Conservation (phyloP, 345 rosid genomes). For the Aquilaria yunnanensis region DNA sequence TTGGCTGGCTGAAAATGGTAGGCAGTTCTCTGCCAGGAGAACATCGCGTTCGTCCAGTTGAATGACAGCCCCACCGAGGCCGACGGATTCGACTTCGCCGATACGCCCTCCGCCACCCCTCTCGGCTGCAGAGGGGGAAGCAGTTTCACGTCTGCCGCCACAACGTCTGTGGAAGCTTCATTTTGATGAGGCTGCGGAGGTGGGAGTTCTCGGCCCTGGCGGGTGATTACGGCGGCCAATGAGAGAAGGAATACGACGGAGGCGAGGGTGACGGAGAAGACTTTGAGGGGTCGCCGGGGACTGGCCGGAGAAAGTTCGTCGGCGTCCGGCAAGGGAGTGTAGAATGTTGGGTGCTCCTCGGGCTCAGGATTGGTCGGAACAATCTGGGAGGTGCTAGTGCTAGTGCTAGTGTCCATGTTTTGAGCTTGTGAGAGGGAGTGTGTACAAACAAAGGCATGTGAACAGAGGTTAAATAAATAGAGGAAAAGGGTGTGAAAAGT, state of each 20-base stretch:
- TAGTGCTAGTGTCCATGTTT: constrained; percentile 14
- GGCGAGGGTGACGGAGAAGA: constrained; percentile 13
- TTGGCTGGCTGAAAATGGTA: constrained; percentile 80
- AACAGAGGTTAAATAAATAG: not conserved
- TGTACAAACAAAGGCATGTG: constrained; percentile 5
- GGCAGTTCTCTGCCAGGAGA: constrained; percentile 85
- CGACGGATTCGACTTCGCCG: constrained; percentile 57
- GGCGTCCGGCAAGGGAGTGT: constrained; percentile 36
- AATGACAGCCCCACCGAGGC: constrained; percentile 16
- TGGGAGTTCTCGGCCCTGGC: constrained; percentile 28
- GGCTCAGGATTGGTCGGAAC: not conserved
- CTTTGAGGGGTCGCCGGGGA: constrained; percentile 31
- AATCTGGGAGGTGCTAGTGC: constrained; percentile 4
- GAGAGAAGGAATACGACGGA: constrained; percentile 36
- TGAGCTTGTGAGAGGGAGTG: not conserved
- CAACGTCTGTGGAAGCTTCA: not conserved
- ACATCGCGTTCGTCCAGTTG: constrained; percentile 82
- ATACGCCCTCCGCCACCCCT: constrained; percentile 55
- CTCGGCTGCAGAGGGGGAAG: constrained; percentile 19
- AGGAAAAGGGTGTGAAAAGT: not conserved
- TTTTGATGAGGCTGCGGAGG: not conserved
- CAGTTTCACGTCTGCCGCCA: constrained; percentile 9
- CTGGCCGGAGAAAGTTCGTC: not conserved
- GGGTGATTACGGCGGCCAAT: constrained; percentile 30
- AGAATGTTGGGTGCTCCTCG: constrained; percentile 8